A percentile compares a stretch with the other conserved stretches of the same genome.
These are phyloP conservation scores for Alternaria arborescens DNA, from an alignment of 2,329 filamentous ascomycete genomes.

Conservation along the genomic window DNA sequence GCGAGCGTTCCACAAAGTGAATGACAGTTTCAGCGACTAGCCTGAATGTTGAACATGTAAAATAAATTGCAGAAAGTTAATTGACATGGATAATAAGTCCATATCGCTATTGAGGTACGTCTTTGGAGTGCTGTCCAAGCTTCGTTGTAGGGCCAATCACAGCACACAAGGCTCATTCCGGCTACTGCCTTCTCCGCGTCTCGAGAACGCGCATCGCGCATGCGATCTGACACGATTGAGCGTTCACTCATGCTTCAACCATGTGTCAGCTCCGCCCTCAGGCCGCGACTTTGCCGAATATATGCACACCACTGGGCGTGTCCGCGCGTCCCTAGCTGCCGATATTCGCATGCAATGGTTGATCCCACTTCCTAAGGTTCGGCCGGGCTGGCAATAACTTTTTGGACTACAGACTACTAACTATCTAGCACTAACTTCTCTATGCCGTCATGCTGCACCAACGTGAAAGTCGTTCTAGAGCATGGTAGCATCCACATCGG, in stretches of 20 bases:
- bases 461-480: slow-evolving; percentile 5
- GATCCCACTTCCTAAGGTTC: slow-evolving; percentile 7
- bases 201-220: slow-evolving; percentile 26
- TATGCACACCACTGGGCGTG: slow-evolving; percentile 16
- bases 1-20: slow-evolving; percentile 13
- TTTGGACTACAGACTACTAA: slow-evolving; percentile 7
- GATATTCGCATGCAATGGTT: slow-evolving; percentile 14
- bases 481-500: slow-evolving; percentile 9
- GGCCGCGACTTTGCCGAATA: slow-evolving; percentile 21
- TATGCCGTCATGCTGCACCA: neutral
- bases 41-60: neutral
- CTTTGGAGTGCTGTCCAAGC: slow-evolving; percentile 23
- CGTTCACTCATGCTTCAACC: slow-evolving; percentile 35
- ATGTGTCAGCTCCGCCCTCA: slow-evolving; percentile 34
- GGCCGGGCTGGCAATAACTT: slow-evolving; percentile 2
- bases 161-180: slow-evolving; percentile 13
- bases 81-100: neutral
- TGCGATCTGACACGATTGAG: slow-evolving; percentile 34
- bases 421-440: neutral
- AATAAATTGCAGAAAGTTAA: neutral
- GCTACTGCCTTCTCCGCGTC: slow-evolving; percentile 31
- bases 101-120: slow-evolving; percentile 16
- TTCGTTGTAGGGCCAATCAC: slow-evolving; percentile 31
- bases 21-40: neutral
- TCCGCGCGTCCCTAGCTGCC: slow-evolving; percentile 18